Conservation (phyloP, 495 filamentous ascomycete species). For the Penicillium waksmanii region DNA sequence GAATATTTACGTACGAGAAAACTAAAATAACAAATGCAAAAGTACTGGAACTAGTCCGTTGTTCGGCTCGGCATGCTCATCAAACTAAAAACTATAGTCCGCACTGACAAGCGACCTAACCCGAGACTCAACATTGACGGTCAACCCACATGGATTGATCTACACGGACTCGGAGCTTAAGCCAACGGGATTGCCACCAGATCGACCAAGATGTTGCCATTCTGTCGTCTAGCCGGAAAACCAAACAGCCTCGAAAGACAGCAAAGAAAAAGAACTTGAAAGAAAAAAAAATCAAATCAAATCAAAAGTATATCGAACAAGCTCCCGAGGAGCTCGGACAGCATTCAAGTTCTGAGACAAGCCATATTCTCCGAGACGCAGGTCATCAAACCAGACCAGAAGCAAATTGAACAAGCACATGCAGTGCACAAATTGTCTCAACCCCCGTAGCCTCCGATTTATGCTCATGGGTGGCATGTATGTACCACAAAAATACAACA, state of each 20-base stretch:
- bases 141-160: conserved; percentile 3
- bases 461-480: background rate
- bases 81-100: background rate
- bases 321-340: conserved; percentile 1
- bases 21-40: background rate
- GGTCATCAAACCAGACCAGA: background rate
- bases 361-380: conserved; percentile 5
- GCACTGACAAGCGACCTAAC: background rate
- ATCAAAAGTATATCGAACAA: background rate
- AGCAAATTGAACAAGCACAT: conserved; percentile 1
- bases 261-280: background rate
- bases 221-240: conserved; percentile 6
- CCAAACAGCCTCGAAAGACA: background rate
- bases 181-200: conserved; percentile 5
- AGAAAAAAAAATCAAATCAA: background rate
- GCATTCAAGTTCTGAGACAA: background rate
- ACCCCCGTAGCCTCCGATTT: conserved; percentile 1
- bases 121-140: background rate
- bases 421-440: background rate
- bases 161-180: background rate
- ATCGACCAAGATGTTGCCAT: conserved; percentile 5
- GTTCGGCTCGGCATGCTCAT: conserved; percentile 1
- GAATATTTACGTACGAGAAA: conserved; percentile 8
- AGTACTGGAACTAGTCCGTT: background rate
- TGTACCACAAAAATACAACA: background rate